Conservation (phyloP, 2,329 filamentous ascomycete genomes). For the Colletotrichum sp. region DNA sequence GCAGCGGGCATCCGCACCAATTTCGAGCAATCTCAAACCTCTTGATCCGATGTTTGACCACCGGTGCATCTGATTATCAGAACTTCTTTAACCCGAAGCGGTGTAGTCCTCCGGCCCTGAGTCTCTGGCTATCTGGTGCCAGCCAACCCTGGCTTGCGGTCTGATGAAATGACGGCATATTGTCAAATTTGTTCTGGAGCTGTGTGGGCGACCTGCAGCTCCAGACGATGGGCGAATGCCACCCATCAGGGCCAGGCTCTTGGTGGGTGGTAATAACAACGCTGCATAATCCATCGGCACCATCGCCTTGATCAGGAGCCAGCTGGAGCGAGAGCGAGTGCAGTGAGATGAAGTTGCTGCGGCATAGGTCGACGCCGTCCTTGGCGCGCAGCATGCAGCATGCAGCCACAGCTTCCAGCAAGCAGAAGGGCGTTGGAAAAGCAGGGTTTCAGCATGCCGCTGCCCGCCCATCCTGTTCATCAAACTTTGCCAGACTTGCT, state of each 20-base stretch:
- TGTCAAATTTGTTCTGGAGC: background rate
- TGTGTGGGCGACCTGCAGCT: background rate
- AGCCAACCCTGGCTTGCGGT: background rate
- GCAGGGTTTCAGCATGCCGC: constrained; percentile 19
- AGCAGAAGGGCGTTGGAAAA: background rate
- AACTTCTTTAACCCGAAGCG: background rate
- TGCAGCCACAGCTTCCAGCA: background rate
- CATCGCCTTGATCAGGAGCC: background rate
- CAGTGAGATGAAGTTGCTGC: background rate
- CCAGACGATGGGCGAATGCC: background rate
- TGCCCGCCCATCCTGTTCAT: constrained; percentile 12
- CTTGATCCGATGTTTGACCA: background rate
- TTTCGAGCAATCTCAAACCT: constrained; percentile 13
- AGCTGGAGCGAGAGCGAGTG: background rate
- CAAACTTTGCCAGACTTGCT: background rate
- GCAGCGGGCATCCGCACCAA: constrained; percentile 11
- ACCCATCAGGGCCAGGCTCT: background rate
- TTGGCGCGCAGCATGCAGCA: constrained; percentile 8
- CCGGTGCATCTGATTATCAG: background rate
- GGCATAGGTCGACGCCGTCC: background rate
- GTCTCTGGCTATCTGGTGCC: background rate
- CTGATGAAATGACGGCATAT: constrained; percentile 14
- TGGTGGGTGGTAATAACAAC: background rate
- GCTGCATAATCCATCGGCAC: background rate
- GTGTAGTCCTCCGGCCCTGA: background rate